Evolutionary conservation across 371 early-diverging fungal genomes (phyloP), one percentile per base, ranked within the genome.

Genomic region (Gilbertella persicaria): DNA sequence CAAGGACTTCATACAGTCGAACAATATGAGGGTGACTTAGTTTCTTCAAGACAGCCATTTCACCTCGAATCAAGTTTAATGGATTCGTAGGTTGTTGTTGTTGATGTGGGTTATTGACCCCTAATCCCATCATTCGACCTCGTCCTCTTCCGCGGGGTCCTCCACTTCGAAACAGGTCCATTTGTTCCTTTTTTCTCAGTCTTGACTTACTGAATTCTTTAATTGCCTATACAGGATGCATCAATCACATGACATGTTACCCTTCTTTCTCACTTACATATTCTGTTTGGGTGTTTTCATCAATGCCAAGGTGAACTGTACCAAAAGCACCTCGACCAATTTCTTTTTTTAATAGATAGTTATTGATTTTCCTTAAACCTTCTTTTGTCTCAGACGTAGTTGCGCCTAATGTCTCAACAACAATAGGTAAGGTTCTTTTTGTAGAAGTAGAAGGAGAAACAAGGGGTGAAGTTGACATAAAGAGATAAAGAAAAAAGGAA

Each of bases 1-100:
- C 94, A 56, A 98, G 69, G 8, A 96, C 99, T 74, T 99, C 99
- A 67, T 79, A 88, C 26, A 99, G 69, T 46, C 84, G 82, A 29
- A 98, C 93, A 48, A 96, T 81, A 60, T 98, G 87, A 0, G 70
- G 71, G 65, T 99, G 99, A 56, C 87, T 75, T 20, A 98, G 78
- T 72, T 95, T 96, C 69, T 97, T 96, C 38, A 94, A 72, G 24
- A 99, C 89, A 21, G 97, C 98, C 40, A 99, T 82, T 69, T 99
- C 99, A 0, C 86, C 82, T 45, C 92, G 79, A 17, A 98, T 90
- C 28, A 95, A 74, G 58, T 92, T 90, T 47, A 97, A 78, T 0
- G 96, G 93, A 44, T 93, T 80, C 1, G 26, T 23, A 0, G 48
- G 20, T 28, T 36, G 37, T 10, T 50, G 40, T 8, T 45, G 38